Evolutionary conservation across 805 yeast genomes (phyloP), one percentile per base, ranked within the genome.

Genomic region (Brettanomyces bruxellensis): DNA sequence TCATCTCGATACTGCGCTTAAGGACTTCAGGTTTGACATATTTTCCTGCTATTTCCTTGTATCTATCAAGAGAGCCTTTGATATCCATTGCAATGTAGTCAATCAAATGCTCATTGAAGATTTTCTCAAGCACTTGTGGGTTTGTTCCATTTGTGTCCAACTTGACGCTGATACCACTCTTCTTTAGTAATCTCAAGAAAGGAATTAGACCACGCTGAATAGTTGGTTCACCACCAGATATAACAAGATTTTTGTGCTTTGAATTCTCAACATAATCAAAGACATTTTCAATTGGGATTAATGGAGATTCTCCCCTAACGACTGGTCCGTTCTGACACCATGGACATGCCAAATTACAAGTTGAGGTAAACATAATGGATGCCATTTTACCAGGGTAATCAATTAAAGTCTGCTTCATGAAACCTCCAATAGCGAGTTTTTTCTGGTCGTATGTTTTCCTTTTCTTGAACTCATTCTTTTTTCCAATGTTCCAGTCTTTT

Each of bases 71-170:
- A 13, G 34, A n/a, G 6, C 42, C 23, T n/a, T 40, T 40, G 18
- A 40, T 40, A 40, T 40, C 42, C 42, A 40, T 40, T 13, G 42
- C 42, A 25, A 40, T 22, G n/a, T 18, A 40, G 25, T 40, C 42
- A 25, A 40, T 22, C 34, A 40, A 25, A 7, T 25, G 22, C 22
- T 25, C 42, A 13, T 24, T 11, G 34, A 40, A 40, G 12, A 40
- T 40, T 8, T 11, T 25, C 8, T 25, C 18, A 13, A 40, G 34
- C 5, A 25, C 25, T 7, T 40, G 22, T 13, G 42, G 42, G 25
- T 18, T 18, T 18, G 42, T 40, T 25, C 42, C 42, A 40, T 40
- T 40, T 13, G 42, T 25, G 34, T 40, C 42, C 13, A 40, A 28
- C 34, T 40, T 40, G 14, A 40, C 42, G 28, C 42, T 40, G 28